Base-by-base conservation (phyloP, 2,329 filamentous ascomycete genomes). In the Peltaster fructicola region DNA sequence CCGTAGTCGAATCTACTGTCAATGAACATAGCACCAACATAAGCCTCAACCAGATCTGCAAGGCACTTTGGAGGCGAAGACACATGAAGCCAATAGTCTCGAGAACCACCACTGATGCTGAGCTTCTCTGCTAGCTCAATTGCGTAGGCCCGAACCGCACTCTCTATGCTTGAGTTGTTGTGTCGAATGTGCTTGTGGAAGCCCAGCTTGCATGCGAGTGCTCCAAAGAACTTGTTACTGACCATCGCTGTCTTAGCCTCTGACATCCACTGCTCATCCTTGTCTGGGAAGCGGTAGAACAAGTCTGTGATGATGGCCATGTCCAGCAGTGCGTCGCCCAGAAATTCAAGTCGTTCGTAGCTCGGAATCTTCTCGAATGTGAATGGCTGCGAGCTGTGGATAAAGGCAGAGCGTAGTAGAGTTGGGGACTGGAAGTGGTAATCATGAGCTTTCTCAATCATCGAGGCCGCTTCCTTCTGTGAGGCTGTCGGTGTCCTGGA, bases 161-260 rank as follows among this genome's bases (percentile, higher is more conserved):
- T 34, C 48, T 53, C 40, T 6, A 76, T 59, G 5, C 61, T 53
- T 0, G 69, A 36, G 14, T 54, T 50, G 30, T 54, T 54, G 27
- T 57, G 55, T 3, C 61, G 64, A 9, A 95, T 53, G 44, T 85
- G 73, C 23, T 59, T 66, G 44, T 93, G 72, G 27, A 95, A 74
- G 1, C 67, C 73, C 1, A 95, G 63, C 23, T 68, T 64, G 3
- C 90, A 79, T 30, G 76, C 76, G 3, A 95, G 58, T 10, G 73
- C 79, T 1, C 78, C 81, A 2, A 93, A 63, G 44, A 95, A 98
- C 32, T 84, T 82, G 54, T 98, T 98, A 26, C 80, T 88, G 0
- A 88, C 84, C 79, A 98, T 93, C n/a, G 84, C 81, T 73, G 90
- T 93, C 54, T 95, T 95, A 61, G 95, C 85, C 51, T 95, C 88